Conservation (phyloP, 208 protist species). For the Leishmania braziliensis region DNA sequence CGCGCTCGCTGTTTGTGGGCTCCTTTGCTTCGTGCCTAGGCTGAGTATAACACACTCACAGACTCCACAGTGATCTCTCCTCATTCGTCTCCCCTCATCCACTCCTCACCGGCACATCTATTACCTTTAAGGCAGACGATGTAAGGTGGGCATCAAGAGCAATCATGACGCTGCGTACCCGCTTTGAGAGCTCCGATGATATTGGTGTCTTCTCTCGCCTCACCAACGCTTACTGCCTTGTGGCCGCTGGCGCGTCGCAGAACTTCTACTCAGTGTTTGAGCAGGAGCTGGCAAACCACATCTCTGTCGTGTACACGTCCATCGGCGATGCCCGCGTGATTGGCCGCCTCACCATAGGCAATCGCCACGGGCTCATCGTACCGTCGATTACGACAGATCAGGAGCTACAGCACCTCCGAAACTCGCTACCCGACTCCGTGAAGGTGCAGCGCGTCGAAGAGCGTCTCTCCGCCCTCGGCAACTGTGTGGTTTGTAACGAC, state of each 20-base stretch:
- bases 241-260: conserved; percentile 95
- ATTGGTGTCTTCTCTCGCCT: conserved; percentile 99
- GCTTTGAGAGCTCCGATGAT: conserved; percentile 99
- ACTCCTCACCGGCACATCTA: background rate
- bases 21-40: background rate
- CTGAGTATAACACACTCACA: background rate
- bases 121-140: background rate
- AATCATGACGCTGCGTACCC: conserved; percentile 91
- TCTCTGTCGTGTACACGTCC: conserved; percentile 98
- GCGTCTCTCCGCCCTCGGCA: conserved; percentile 98
- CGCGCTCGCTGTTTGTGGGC: background rate
- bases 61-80: background rate
- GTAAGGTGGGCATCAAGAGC: background rate
- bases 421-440: conserved; percentile 98
- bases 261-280: conserved; percentile 99
- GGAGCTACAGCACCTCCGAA: conserved; percentile 99
- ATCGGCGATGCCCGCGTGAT: conserved; percentile 97
- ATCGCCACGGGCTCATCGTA: conserved; percentile 98
- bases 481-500: conserved; percentile 99
- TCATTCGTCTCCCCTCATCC: background rate
- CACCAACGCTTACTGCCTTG: conserved; percentile 99
- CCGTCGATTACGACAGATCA: conserved; percentile 99
- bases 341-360: conserved; percentile 97
- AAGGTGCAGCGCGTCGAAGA: conserved; percentile 98
- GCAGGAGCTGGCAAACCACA: conserved; percentile 97